Conservation (phyloP, 345 rosid genomes). For the Dimocarpus longan region DNA sequence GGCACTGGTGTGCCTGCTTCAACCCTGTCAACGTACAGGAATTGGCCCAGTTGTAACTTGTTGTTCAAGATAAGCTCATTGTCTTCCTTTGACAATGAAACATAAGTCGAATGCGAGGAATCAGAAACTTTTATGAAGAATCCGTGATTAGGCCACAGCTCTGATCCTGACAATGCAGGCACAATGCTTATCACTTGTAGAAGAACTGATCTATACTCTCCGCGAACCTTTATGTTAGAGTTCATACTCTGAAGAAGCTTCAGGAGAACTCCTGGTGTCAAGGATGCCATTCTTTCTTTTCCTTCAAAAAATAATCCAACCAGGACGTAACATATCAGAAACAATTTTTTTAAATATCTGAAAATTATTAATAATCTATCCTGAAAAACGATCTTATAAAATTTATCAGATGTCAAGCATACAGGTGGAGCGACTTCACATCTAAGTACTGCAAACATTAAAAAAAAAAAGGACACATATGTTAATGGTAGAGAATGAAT, state of each 20-base stretch:
- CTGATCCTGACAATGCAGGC: conserved; percentile 85
- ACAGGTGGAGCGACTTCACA: too few species aligned
- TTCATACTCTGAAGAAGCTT: conserved; percentile 84
- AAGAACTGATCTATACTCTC: conserved; percentile 83
- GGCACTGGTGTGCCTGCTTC: conserved; percentile 85
- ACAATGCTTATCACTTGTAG: conserved; percentile 90
- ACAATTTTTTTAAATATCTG: too few species aligned
- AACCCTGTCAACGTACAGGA: conserved; percentile 76
- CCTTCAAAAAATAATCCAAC: not conserved
- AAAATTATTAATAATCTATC: too few species aligned
- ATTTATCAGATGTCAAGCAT: too few species aligned
- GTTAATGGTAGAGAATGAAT: not conserved
- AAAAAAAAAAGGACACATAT: not conserved
- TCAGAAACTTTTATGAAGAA: conserved; percentile 92
- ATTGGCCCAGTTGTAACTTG: conserved; percentile 82
- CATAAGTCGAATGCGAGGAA: conserved; percentile 87
- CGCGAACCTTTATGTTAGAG: conserved; percentile 68
- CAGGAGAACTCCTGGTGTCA: conserved; percentile 71
- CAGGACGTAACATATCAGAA: too few species aligned
- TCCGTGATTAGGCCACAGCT: conserved; percentile 93
- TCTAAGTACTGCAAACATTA: too few species aligned
- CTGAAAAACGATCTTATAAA: too few species aligned
- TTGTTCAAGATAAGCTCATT: conserved; percentile 82
- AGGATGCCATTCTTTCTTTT: conserved; percentile 63
- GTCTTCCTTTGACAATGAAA: conserved; percentile 72